Conservation (phyloP, 169 alveolate genomes). For the Theileria annulata region DNA sequence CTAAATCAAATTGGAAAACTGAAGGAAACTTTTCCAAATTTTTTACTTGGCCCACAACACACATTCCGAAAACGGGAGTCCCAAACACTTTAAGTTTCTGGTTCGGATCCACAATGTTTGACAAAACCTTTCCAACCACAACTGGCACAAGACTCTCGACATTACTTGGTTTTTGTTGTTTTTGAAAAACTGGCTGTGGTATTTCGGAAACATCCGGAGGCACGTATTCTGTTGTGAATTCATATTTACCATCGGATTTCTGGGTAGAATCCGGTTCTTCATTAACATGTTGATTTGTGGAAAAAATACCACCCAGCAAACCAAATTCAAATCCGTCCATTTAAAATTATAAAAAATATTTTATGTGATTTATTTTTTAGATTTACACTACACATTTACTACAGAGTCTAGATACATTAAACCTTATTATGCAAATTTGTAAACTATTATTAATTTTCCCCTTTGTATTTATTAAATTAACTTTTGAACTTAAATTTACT, state of each 20-base stretch:
- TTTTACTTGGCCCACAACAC: constrained; percentile 45
- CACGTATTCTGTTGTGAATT: constrained; percentile 43
- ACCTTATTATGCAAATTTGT: background rate
- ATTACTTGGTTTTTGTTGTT: constrained; percentile 27
- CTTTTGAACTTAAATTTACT: background rate
- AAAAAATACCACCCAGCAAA: constrained; percentile 62
- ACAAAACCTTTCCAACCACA: constrained; percentile 36
- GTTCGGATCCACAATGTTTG: constrained; percentile 47
- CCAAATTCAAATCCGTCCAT: constrained; percentile 68
- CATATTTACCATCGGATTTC: constrained; percentile 23
- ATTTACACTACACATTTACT: constrained; percentile 11
- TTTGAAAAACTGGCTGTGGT: constrained; percentile 31
- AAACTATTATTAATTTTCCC: background rate
- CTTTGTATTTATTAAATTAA: background rate
- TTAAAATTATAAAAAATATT: constrained; percentile 5
- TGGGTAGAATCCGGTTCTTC: constrained; percentile 47
- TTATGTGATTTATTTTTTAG: background rate
- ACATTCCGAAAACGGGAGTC: constrained; percentile 49
- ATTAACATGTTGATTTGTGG: constrained; percentile 21
- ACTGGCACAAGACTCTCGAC: constrained; percentile 56
- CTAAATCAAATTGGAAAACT: constrained; percentile 33
- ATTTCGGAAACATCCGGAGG: constrained; percentile 61
- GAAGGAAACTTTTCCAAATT: constrained; percentile 42
- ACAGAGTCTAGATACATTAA: background rate
- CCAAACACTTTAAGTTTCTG: constrained; percentile 50